Percentiles rank a stretch among this genome's conserved stretches.
These are phyloP conservation scores for Sonneratia caseolaris DNA, from an alignment of 345 rosid species.

Conservation along the genomic window DNA sequence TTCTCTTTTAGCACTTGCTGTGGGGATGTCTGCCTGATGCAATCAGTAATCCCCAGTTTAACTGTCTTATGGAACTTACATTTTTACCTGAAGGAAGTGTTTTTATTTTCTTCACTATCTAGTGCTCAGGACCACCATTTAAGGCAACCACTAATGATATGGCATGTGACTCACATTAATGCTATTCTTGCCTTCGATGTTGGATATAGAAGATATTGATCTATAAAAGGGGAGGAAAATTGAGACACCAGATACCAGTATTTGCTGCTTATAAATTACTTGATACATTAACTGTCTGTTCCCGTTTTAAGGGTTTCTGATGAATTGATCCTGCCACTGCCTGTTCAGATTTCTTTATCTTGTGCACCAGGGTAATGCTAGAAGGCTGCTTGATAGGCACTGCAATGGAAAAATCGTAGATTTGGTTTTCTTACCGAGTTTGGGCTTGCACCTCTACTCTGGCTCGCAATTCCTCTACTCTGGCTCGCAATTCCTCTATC, in stretches of 20 bases:
- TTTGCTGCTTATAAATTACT: neutral
- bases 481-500: too few relatives aligned
- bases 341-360: constrained; percentile 1
- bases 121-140: neutral
- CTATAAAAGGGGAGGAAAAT: too few relatives aligned
- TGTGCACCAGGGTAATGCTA: constrained; percentile 73
- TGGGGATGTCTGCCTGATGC: too few relatives aligned
- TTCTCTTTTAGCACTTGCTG: neutral
- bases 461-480: constrained; percentile 16
- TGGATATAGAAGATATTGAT: neutral
- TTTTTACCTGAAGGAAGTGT: neutral
- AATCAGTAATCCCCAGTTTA: neutral
- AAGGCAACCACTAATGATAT: neutral
- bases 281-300: neutral
- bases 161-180: neutral
- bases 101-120: neutral
- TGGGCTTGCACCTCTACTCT: constrained; percentile 73
- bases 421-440: constrained; percentile 70
- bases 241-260: too few relatives aligned
- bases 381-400: constrained; percentile 71
- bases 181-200: neutral
- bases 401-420: constrained; percentile 57
- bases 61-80: neutral
- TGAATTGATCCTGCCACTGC: neutral
- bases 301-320: neutral